Conservation (phyloP, 495 filamentous ascomycete genomes). For the Trichodelitschia bisporula region DNA sequence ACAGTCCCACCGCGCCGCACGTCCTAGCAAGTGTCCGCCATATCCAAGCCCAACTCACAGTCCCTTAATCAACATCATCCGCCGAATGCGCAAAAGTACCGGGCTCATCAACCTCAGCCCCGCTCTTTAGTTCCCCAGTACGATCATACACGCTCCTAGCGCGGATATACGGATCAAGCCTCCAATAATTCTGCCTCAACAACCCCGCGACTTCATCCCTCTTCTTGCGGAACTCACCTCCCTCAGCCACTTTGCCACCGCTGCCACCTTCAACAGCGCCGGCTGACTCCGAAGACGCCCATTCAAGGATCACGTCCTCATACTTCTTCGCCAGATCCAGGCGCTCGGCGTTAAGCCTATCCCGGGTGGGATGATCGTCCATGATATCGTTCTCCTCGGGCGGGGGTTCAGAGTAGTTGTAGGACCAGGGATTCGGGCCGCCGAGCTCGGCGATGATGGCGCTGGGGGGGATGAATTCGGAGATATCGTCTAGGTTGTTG, state of each 20-base stretch:
- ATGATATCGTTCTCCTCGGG: slow-evolving; percentile 46
- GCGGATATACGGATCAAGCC: slow-evolving; percentile 18
- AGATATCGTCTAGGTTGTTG: slow-evolving; percentile 53
- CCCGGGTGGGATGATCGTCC: slow-evolving; percentile 32
- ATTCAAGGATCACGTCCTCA: slow-evolving; percentile 43
- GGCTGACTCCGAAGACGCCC: slow-evolving; percentile 23
- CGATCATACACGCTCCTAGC: slow-evolving; percentile 16
- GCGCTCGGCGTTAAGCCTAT: slow-evolving; percentile 32
- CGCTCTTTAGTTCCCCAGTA: no score
- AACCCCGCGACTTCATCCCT: slow-evolving; percentile 29
- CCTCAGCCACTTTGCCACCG: slow-evolving; percentile 2
- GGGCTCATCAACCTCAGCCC: no score
- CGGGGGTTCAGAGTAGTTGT: slow-evolving; percentile 53
- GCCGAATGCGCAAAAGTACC: no score
- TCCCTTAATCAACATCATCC: no score
- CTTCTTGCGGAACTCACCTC: slow-evolving; percentile 18
- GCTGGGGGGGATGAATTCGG: slow-evolving; percentile 41
- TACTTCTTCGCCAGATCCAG: slow-evolving; percentile 37
- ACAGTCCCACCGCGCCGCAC: no score
- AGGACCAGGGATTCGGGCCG: slow-evolving; percentile 60
- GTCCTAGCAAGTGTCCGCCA: no score
- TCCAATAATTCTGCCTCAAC: slow-evolving; percentile 63
- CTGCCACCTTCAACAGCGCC: slow-evolving; percentile 13
- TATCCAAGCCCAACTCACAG: no score
- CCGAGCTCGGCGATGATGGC: slow-evolving; percentile 63